These are phyloP conservation scores for Aspergillus sojae DNA, from an alignment of 2,329 filamentous ascomycete species.

Conservation along the genomic window DNA sequence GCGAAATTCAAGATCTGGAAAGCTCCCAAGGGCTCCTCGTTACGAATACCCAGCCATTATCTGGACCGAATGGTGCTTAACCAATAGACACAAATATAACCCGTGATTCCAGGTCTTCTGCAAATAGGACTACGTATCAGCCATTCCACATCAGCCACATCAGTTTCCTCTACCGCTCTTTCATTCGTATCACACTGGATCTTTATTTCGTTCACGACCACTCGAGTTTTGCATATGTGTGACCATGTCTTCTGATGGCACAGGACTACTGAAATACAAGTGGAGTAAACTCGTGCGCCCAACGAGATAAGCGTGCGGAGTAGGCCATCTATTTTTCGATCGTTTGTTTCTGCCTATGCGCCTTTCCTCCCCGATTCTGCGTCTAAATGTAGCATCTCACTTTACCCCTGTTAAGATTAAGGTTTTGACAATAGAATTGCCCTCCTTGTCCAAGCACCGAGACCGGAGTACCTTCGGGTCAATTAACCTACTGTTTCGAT, in stretches of 20 bases:
- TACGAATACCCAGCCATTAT: slow-evolving; percentile 23
- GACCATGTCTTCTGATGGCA: slow-evolving; percentile 16
- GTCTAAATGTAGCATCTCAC: neutral
- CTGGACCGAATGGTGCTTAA: slow-evolving; percentile 24
- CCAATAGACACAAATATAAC: slow-evolving; percentile 26
- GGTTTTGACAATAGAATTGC: neutral
- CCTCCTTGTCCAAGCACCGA: neutral
- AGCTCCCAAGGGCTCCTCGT: slow-evolving; percentile 27
- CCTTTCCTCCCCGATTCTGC: neutral
- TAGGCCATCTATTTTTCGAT: neutral
- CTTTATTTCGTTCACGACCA: neutral
- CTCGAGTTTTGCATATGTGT: slow-evolving; percentile 2
- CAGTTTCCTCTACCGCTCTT: neutral
- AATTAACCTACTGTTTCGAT: neutral
- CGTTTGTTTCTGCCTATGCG: neutral
- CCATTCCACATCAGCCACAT: neutral
- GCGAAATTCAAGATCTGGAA: slow-evolving; percentile 36
- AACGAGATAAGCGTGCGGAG: neutral
- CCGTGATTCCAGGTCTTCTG: slow-evolving; percentile 19
- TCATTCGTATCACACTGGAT: neutral
- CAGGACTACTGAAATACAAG: slow-evolving; percentile 1
- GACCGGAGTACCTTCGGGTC: neutral
- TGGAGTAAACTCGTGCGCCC: slow-evolving; percentile 10
- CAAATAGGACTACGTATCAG: slow-evolving; percentile 10
- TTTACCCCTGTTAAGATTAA: neutral